Conservation (phyloP, 2,329 filamentous ascomycete species). For the Lachnellula arida region DNA sequence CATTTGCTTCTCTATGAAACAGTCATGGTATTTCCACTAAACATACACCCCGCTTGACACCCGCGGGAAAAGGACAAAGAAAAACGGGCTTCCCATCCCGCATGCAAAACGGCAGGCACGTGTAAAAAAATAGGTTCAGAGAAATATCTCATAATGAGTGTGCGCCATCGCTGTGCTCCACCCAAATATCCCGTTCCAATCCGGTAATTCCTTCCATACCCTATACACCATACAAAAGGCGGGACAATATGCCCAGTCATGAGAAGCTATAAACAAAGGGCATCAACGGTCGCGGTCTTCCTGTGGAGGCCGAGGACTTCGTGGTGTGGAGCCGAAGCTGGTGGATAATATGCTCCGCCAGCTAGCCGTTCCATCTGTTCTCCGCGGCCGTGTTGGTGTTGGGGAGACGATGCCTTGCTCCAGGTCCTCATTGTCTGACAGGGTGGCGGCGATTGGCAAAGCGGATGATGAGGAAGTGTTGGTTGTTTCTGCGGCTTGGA, state of each 20-base stretch:
- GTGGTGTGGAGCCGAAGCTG: constrained; percentile 22
- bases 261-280: constrained; percentile 5
- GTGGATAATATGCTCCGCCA: constrained; percentile 24
- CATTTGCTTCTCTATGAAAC: constrained; percentile 8
- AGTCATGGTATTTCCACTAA: constrained; percentile 9
- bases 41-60: constrained; percentile 1
- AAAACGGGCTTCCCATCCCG: not conserved
- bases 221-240: constrained; percentile 18
- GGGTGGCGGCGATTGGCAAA: constrained; percentile 17
- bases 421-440: constrained; percentile 18
- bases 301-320: constrained; percentile 17
- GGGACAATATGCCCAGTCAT: not conserved
- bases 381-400: constrained; percentile 14
- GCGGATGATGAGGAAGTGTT: constrained; percentile 45
- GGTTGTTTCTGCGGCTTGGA: constrained; percentile 39
- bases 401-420: constrained; percentile 24
- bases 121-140: not conserved
- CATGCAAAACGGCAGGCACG: not conserved
- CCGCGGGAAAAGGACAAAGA: no score
- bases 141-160: constrained; percentile 21
- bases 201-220: constrained; percentile 3
- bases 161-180: constrained; percentile 28
- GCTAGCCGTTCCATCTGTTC: constrained; percentile 13
- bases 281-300: constrained; percentile 28
- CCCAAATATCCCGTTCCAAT: constrained; percentile 3